Base-by-base conservation (phyloP, 2,329 filamentous ascomycete genomes). In the Bipolaris bicolor region DNA sequence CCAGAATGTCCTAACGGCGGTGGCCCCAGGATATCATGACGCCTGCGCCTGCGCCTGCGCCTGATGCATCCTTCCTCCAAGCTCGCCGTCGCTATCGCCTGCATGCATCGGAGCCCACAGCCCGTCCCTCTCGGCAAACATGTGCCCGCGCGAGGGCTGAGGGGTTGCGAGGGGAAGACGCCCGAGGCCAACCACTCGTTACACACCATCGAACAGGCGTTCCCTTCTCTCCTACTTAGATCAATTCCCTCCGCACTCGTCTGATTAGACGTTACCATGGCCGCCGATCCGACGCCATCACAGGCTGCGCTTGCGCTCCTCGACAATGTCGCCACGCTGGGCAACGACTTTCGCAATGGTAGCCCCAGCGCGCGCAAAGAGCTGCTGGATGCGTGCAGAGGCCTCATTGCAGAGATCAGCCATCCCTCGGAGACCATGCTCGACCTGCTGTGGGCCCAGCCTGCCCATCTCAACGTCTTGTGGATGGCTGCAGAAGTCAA, bases 351-450 rank as follows among this genome's bases (percentile, higher is more conserved):
- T 44, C 64, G 57, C 40, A 62, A 60, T 34, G 62, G 63, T 5
- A 31, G 13, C 11, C 51, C 56, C 10, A 62, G 62, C 37, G 61
- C 68, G 13, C 49, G 68, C 46, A 61, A 69, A 52, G 64, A 64
- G 2, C 52, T 70, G 20, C 31, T 69, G 10, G 58, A 57, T 22
- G 62, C 65, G 1, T 63, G 61, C 33, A 56, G 63, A n/a, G 62
- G 62, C 36, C 64, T 73, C 34, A 64, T 69, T 33, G 34, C 68
- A 1, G 61, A 68, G 44, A 62, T 68, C 16, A 68, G 64, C 37
- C 60, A 70, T 36, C 66, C 68, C 10, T 64, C 66, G 0, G 68
- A 70, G 52, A 64, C 52, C 15, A 64, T 68, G 51, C 49, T 68
- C 16, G 56, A 63, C 3, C 33, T 67, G 43, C 37, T 69, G 24